Evolutionary conservation across 176 grass and related monocot species (phyloP).

Genomic region (Hsuehochloa calcarea): DNA sequence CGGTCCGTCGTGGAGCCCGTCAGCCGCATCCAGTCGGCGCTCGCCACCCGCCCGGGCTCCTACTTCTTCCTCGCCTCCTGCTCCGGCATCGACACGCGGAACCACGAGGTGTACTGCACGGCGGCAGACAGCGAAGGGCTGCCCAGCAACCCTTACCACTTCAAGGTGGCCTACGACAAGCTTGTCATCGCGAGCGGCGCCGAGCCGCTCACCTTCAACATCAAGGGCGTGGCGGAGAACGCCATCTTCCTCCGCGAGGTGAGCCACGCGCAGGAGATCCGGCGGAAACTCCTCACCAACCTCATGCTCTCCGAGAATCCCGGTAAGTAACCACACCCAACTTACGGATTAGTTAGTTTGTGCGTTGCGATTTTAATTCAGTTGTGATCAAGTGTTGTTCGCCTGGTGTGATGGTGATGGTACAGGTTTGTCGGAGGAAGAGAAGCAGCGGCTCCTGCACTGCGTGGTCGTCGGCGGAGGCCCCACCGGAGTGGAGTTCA

Average conservation of each 20-base stretch:
- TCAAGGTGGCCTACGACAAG: constrained; percentile 93
- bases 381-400: neutral
- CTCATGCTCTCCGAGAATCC: constrained; percentile 95
- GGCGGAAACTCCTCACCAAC: constrained; percentile 78
- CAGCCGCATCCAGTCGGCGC: constrained; percentile 78
- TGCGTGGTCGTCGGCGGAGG: constrained; percentile 90
- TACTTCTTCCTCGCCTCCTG: constrained; percentile 83
- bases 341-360: neutral
- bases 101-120: constrained; percentile 76
- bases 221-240: constrained; percentile 81
- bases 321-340: constrained; percentile 25
- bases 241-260: constrained; percentile 93
- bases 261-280: constrained; percentile 86
- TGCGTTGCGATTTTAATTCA: neutral
- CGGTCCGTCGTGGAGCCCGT: constrained; percentile 87
- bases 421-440: constrained; percentile 65
- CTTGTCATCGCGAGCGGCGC: constrained; percentile 87
- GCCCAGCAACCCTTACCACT: constrained; percentile 49
- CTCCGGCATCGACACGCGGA: constrained; percentile 52
- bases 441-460: constrained; percentile 74
- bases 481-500: constrained; percentile 94
- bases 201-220: constrained; percentile 80
- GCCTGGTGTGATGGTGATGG: neutral
- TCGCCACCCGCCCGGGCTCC: constrained; percentile 55
- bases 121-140: constrained; percentile 37